These are phyloP conservation scores for Knoxia roxburghii DNA, from an alignment of 257 asterid species.

Conservation along the genomic window DNA sequence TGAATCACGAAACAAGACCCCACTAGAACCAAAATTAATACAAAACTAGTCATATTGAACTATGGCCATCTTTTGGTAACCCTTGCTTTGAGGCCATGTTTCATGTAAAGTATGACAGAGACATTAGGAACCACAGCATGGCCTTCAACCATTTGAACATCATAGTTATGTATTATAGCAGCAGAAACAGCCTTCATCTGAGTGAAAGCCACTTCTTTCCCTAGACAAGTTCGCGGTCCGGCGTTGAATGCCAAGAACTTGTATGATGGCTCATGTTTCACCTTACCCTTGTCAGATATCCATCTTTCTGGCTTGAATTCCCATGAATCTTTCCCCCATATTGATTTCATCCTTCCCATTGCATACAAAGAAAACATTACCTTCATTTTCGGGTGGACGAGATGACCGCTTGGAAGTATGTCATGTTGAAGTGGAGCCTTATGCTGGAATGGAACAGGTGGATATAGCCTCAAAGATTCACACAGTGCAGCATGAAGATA, in stretches of 20 bases:
- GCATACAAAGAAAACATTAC: slow-evolving; percentile 48
- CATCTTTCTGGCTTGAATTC: slow-evolving; percentile 63
- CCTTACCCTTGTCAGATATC: slow-evolving; percentile 35
- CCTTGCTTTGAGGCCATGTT: slow-evolving; percentile 44
- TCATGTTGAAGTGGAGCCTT: slow-evolving; percentile 38
- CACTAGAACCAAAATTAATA: too few relatives aligned
- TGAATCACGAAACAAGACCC: too few relatives aligned
- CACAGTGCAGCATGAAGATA: slow-evolving; percentile 51
- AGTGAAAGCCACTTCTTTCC: slow-evolving; percentile 52
- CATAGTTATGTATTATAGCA: slow-evolving; percentile 38
- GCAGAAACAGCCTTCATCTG: slow-evolving; percentile 49
- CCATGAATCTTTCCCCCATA: slow-evolving; percentile 51
- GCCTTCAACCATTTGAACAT: slow-evolving; percentile 28
- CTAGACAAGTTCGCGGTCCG: slow-evolving; percentile 64
- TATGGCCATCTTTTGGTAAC: slow-evolving; percentile 36
- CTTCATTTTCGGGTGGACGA: slow-evolving; percentile 38
- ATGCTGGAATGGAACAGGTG: slow-evolving; percentile 62
- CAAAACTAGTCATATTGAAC: too few relatives aligned
- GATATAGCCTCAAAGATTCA: slow-evolving; percentile 50
- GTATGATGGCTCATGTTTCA: slow-evolving; percentile 47
- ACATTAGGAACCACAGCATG: slow-evolving; percentile 40
- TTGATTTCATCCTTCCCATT: slow-evolving; percentile 49
- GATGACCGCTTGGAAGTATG: slow-evolving; percentile 52
- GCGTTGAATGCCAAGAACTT: slow-evolving; percentile 64
- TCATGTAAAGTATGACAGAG: slow-evolving; percentile 54